A percentile compares a stretch with the other conserved stretches of the same genome.
Evolutionary conservation across 2,329 filamentous ascomycete genomes (phyloP).

Genomic region (Aureobasidium sp.): DNA sequence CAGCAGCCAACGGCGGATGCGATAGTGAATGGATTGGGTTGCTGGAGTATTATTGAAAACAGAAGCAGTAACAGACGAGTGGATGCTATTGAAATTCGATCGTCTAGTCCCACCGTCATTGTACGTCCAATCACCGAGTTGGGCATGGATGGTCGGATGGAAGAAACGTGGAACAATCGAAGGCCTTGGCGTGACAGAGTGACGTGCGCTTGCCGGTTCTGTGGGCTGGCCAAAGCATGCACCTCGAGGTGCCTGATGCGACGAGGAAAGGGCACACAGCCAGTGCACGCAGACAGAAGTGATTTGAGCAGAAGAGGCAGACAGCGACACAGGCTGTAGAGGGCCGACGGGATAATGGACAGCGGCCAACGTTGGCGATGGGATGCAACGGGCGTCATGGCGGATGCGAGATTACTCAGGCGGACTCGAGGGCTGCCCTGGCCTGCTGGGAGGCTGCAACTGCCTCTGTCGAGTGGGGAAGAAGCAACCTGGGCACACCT

Average conservation of each 20-base stretch:
- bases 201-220: background rate
- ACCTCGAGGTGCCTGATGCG: background rate
- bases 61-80: slow-evolving; percentile 6
- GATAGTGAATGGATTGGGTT: background rate
- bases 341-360: background rate
- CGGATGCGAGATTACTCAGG: slow-evolving; percentile 5
- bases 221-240: slow-evolving; percentile 1
- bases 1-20: background rate
- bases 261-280: background rate
- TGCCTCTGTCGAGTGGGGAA: slow-evolving; percentile 1
- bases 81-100: slow-evolving; percentile 10
- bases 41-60: background rate
- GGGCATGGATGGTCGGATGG: slow-evolving; percentile 4
- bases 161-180: slow-evolving; percentile 4
- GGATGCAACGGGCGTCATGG: background rate
- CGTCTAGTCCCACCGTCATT: slow-evolving; percentile 13
- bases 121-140: background rate
- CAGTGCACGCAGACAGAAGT: background rate
- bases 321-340: background rate
- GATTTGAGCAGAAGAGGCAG: background rate
- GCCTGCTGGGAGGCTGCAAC: background rate
- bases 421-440: background rate
- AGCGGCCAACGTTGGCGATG: background rate
- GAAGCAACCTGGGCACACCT: slow-evolving; percentile 2
- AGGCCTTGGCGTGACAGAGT: background rate